phyloP scores from a whole-genome alignment of 345 rosid species.

The Chamaenerion angustifolium region DNA sequence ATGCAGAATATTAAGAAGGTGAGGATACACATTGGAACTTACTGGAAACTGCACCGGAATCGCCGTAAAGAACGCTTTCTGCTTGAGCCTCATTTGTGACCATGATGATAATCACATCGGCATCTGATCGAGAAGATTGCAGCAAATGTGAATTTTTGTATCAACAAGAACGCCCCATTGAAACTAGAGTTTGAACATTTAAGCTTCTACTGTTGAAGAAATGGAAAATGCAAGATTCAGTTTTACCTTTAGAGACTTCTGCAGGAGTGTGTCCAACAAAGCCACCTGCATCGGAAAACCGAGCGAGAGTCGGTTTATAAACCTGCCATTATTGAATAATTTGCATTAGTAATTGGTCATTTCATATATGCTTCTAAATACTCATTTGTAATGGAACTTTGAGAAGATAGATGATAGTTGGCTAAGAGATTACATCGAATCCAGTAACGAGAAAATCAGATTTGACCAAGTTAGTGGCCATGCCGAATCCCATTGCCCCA shows the following conservation, averaged over 20 bases:
- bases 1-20: neutral
- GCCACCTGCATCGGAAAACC: slow-evolving; percentile 70
- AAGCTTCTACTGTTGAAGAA: too few species aligned
- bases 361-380: too few species aligned
- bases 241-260: slow-evolving; percentile 59
- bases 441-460: slow-evolving; percentile 59
- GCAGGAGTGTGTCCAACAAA: slow-evolving; percentile 59
- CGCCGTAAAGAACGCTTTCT: slow-evolving; percentile 64
- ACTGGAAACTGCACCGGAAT: slow-evolving; percentile 76
- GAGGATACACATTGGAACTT: neutral
- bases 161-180: too few species aligned
- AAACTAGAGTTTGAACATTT: too few species aligned
- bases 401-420: slow-evolving; percentile 7
- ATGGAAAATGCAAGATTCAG: neutral
- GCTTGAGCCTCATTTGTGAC: slow-evolving; percentile 91
- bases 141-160: neutral
- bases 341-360: too few species aligned
- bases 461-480: slow-evolving; percentile 76
- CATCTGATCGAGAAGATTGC: slow-evolving; percentile 26
- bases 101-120: slow-evolving; percentile 79
- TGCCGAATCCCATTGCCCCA: slow-evolving; percentile 99
- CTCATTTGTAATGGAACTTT: too few species aligned
- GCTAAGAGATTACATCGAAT: slow-evolving; percentile 87
- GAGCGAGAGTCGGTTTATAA: slow-evolving; percentile 54
- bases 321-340: slow-evolving; percentile 37